These are phyloP conservation scores for Cercophora scortea DNA, from an alignment of 495 filamentous ascomycete species.

Conservation along the genomic window DNA sequence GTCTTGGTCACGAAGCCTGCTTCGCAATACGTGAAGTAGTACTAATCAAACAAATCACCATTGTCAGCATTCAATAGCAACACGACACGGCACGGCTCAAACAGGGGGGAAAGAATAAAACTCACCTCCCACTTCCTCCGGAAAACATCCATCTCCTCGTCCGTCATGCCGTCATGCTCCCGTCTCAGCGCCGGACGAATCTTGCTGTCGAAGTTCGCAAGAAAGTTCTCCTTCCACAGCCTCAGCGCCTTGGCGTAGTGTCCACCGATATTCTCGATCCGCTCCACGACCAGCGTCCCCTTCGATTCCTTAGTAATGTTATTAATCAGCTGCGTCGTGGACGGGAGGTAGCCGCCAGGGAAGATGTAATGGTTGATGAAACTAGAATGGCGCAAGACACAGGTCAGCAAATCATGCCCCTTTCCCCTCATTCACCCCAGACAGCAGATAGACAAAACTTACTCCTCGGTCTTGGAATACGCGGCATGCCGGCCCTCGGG, in stretches of 20 bases:
- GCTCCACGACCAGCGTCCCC: slow-evolving; percentile 53
- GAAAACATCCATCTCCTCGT: slow-evolving; percentile 55
- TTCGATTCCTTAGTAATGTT: slow-evolving; percentile 50
- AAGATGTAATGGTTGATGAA: slow-evolving; percentile 73
- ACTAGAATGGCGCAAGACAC: slow-evolving; percentile 11
- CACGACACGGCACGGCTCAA: too few species aligned
- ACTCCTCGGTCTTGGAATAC: slow-evolving; percentile 40
- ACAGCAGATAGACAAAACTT: slow-evolving; percentile 7
- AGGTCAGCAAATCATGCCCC: neutral
- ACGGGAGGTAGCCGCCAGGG: slow-evolving; percentile 64
- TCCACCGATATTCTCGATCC: slow-evolving; percentile 59
- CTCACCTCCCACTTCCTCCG: slow-evolving; percentile 59
- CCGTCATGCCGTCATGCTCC: slow-evolving; percentile 47
- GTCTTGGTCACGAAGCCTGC: slow-evolving; percentile 64
- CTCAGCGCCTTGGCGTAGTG: slow-evolving; percentile 62
- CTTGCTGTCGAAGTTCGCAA: slow-evolving; percentile 46
- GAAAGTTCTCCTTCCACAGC: slow-evolving; percentile 59
- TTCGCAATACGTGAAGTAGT: slow-evolving; percentile 69
- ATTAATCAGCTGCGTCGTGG: slow-evolving; percentile 52
- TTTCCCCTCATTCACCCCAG: neutral
- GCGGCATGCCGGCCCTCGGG: slow-evolving; percentile 48
- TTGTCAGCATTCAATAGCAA: too few species aligned
- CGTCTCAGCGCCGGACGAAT: slow-evolving; percentile 47
- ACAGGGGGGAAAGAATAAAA: too few species aligned
- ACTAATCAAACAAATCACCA: slow-evolving; percentile 25